These are phyloP conservation scores for Ocimum tenuiflorum DNA, from an alignment of 257 asterid species.

Conservation along the genomic window DNA sequence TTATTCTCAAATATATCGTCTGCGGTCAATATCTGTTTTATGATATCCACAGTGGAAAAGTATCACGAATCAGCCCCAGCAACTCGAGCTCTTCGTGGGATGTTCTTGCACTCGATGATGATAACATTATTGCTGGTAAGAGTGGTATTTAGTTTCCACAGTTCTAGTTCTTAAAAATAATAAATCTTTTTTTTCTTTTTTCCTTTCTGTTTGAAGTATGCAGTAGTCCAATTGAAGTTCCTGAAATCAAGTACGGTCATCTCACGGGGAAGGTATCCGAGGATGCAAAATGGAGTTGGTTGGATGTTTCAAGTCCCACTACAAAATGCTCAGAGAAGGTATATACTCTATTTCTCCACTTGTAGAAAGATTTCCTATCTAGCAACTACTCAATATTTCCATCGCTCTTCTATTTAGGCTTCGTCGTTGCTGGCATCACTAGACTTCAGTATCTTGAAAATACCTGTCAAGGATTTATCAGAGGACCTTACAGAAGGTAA, in stretches of 20 bases:
- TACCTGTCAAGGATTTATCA: constrained; percentile 49
- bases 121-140: constrained; percentile 64
- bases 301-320: constrained; percentile 52
- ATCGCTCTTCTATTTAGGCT: constrained; percentile 34
- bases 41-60: constrained; percentile 48
- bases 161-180: not conserved
- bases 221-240: constrained; percentile 69
- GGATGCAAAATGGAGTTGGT: constrained; percentile 63
- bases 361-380: no score
- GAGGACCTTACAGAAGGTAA: constrained; percentile 49
- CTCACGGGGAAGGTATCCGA: constrained; percentile 19
- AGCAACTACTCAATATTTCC: not conserved
- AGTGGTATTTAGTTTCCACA: not conserved
- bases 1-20: constrained; percentile 20
- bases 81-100: constrained; percentile 62
- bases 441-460: constrained; percentile 42
- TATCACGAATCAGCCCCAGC: constrained; percentile 60
- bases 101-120: constrained; percentile 60
- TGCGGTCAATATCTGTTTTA: constrained; percentile 15
- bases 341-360: not conserved
- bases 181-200: constrained; percentile 1
- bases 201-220: constrained; percentile 36
- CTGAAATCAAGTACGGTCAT: constrained; percentile 68
- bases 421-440: constrained; percentile 46
- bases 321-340: constrained; percentile 60